Evolutionary conservation across 2,329 filamentous ascomycete genomes (phyloP).

Genomic region (Eurotiales sp.): DNA sequence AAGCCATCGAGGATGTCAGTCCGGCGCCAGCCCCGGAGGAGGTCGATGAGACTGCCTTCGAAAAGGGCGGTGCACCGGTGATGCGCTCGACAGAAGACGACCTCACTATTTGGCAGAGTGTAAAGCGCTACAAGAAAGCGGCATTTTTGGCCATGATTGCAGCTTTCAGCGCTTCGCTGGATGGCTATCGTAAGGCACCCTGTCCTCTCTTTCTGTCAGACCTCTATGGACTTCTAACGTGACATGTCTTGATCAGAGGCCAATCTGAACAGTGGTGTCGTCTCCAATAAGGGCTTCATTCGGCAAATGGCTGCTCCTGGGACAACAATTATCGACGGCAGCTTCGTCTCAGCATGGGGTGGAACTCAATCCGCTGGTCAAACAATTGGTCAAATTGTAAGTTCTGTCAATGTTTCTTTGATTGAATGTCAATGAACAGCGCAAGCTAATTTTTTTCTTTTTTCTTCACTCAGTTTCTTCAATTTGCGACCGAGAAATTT

Average conservation of each 20-base stretch:
- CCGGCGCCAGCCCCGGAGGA: not conserved
- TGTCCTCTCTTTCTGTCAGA: not conserved
- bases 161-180: not conserved
- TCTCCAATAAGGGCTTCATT: not conserved
- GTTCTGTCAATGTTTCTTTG: not conserved
- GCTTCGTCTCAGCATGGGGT: not conserved
- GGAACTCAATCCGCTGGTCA: not conserved
- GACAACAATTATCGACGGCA: not conserved
- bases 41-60: not conserved
- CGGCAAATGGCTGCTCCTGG: not conserved
- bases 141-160: not conserved
- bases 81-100: not conserved
- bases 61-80: not conserved
- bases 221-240: not conserved
- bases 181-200: not conserved
- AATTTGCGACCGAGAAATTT: not conserved
- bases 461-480: not conserved
- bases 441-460: no score
- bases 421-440: no score
- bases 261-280: not conserved
- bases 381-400: not conserved
- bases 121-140: not conserved
- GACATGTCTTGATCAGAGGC: not conserved
- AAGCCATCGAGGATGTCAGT: not conserved
- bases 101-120: not conserved